Base-by-base conservation (phyloP, 1,284 basidiomycete species). In the Wallemia mellicola region DNA sequence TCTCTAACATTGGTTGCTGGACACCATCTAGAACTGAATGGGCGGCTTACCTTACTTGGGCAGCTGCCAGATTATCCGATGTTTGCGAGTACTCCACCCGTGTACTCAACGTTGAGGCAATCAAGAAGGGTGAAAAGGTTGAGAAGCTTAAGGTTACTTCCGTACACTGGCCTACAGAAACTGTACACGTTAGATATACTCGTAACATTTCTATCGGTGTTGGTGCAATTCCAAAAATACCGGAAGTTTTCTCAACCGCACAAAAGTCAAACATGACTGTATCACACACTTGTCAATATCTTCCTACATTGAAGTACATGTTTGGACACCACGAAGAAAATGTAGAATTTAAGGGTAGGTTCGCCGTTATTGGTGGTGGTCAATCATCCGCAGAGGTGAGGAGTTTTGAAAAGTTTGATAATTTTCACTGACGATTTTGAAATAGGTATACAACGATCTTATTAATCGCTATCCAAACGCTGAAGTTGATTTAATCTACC, bases 31-130 rank as follows among this genome's bases (percentile, higher is more conserved):
- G 71, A 15, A 64, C 65, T 32, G 78, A 79, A 63, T 79, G 74
- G 62, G 71, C 75, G 3, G 77, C 78, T 64, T 79, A 79, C 66
- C 71, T 79, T 30, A 66, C 73, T 14, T 78, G 77, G 77, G 75
- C 74, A 9, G 75, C 77, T 1, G 65, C 56, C 66, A 68, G 55
- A 70, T 71, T 56, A 67, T 65, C 56, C 33, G 58, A 64, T 60
- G 57, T 62, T 54, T 61, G 62, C 58, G 48, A 62, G 30, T 63
- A 59, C 25, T 60, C 54, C 54, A 60, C 60, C 59, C 19, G 61
- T 61, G 33, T 62, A 61, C n/a, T 57, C 58, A 24, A 32, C 62
- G 24, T 57, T 57, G 27, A 58, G 63, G 48, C 62, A 11, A n/a
- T 48, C 14, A 22, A 17, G 5, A n/a, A 48, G n/a, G n/a, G 22